Evolutionary conservation across 345 rosid species (phyloP).

Genomic region (Cardiospermum halicacabum): DNA sequence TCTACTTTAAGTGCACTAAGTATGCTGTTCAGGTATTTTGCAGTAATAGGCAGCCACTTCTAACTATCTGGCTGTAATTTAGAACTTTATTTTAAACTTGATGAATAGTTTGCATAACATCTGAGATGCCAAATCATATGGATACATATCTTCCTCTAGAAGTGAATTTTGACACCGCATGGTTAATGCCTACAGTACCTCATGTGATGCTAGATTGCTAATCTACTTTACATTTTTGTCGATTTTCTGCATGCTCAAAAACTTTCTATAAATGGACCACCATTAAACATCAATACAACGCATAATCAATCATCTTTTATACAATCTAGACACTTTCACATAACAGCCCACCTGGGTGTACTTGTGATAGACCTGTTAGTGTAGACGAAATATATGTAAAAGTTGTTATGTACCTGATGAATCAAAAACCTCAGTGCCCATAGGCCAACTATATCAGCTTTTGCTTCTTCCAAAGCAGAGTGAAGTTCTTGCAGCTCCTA

Average conservation of each 20-base stretch:
- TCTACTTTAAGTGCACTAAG: not conserved
- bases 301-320: not conserved
- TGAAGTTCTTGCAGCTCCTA: conserved; percentile 93
- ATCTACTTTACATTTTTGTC: not conserved
- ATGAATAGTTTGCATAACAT: not conserved
- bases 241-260: not conserved
- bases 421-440: conserved; percentile 91
- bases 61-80: too few relatives aligned
- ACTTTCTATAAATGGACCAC: not conserved
- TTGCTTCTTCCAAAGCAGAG: conserved; percentile 92
- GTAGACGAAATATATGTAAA: not conserved
- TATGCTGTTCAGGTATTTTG: not conserved
- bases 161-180: not conserved
- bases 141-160: not conserved
- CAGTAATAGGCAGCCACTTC: not conserved
- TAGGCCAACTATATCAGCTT: conserved; percentile 96
- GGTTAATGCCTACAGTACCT: not conserved
- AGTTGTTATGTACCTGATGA: conserved; percentile 39
- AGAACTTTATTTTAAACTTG: too few relatives aligned
- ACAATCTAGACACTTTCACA: not conserved
- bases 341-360: not conserved
- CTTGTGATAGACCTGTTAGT: not conserved
- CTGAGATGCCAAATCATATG: not conserved
- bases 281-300: not conserved
- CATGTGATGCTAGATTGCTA: not conserved